A percentile compares a stretch with the other conserved stretches of the same genome.
phyloP scores from a whole-genome alignment of 768 basidiomycete genomes.

The Termitomyces sp. region DNA sequence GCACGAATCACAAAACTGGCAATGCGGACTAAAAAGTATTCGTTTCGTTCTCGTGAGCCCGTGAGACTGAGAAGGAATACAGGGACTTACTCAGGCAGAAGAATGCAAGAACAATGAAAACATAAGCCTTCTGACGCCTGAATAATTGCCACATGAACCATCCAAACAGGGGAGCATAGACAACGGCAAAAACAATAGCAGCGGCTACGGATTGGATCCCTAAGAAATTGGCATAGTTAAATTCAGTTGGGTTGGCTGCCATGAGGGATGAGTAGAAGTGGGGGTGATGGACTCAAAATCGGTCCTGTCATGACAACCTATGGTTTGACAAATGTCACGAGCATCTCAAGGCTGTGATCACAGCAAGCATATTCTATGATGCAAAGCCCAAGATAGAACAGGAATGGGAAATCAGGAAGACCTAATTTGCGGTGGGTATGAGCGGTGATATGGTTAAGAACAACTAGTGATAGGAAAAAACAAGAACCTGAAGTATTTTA shows the following conservation, averaged over 20 bases:
- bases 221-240: constrained; percentile 28
- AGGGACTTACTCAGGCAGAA: constrained; percentile 34
- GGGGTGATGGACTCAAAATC: not conserved
- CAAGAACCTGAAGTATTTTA: no score
- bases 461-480: no score
- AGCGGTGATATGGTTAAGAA: no score
- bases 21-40: constrained; percentile 30
- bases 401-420: no score
- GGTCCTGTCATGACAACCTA: no score
- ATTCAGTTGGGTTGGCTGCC: no score
- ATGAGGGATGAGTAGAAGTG: not conserved
- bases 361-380: no score
- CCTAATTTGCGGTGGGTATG: no score
- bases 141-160: constrained; percentile 30
- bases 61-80: not conserved
- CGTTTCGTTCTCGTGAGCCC: not conserved
- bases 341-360: not conserved
- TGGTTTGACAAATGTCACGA: not conserved
- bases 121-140: constrained; percentile 27
- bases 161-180: constrained; percentile 26
- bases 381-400: no score
- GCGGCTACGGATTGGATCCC: constrained; percentile 32
- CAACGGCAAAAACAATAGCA: constrained; percentile 30
- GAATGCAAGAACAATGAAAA: constrained; percentile 27
- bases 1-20: constrained; percentile 36